These are phyloP conservation scores for Geranium incanum DNA, from an alignment of 441 rosid species.

Conservation along the genomic window DNA sequence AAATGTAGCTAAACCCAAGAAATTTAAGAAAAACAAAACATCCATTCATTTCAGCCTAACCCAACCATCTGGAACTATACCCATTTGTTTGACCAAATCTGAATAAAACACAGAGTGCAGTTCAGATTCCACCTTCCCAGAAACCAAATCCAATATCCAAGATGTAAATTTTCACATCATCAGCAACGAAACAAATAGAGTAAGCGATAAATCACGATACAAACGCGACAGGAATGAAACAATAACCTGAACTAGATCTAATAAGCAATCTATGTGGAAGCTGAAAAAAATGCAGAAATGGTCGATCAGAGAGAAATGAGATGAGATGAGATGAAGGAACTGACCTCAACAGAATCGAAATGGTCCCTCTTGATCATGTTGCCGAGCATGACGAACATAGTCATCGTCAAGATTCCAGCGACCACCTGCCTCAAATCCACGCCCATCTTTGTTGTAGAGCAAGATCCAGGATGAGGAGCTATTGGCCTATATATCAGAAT, in stretches of 20 bases:
- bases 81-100: background rate
- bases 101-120: background rate
- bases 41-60: no score
- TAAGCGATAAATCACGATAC: background rate
- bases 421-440: constrained; percentile 92
- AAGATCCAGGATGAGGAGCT: no score
- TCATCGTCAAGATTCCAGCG: constrained; percentile 82
- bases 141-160: background rate
- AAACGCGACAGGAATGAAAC: background rate
- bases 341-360: constrained; percentile 60
- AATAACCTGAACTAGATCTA: background rate
- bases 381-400: constrained; percentile 96
- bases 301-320: background rate
- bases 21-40: no score
- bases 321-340: constrained; percentile 4
- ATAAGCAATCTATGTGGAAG: no score
- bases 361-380: constrained; percentile 92
- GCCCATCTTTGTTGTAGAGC: constrained; percentile 41
- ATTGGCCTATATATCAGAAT: no score
- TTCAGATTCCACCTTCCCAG: background rate
- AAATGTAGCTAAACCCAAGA: no score
- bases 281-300: no score
- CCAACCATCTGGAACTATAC: no score
- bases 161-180: background rate
- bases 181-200: background rate